Base-by-base conservation (phyloP, 371 early-diverging fungal species). In the Apophysomyces sp. region DNA sequence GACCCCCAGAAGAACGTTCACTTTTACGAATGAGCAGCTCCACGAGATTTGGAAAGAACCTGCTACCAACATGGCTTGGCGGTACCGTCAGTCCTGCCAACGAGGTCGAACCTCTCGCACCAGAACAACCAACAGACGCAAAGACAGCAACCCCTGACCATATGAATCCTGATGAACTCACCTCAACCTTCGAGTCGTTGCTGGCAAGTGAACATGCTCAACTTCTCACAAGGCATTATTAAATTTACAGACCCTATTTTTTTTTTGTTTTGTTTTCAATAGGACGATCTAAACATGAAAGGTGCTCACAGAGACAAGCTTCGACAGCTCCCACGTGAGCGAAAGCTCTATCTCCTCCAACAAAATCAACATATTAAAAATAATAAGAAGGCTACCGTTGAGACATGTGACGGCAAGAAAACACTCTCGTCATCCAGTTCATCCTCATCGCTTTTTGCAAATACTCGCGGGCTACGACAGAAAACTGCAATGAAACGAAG, bases 261-360 rank as follows among this genome's bases (percentile, higher is more conserved):
- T 34, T 27, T 26, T 49, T 9, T 18, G 32, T 7, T 53, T 52
- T 32, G 27, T 40, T 26, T 30, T n/a, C 13, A 28, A 1, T 65
- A 84, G 82, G 79, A 82, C 49, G 82, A 86, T 40, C 71, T 86
- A n/a, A 76, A 86, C 58, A 86, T 85, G 77, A 84, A 82, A 58
- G 83, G 78, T 32, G 67, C 39, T 9, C 68, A 80, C 11, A 68
- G 82, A 52, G 81, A 80, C 24, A 81, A 76, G 26, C 67, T 84
- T 61, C 77, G 82, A 53, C 72, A 80, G 53, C 60, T 86, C 13
- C 74, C 85, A 1, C 64, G 68, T 5, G 80, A 80, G 27, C 77
- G 78, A 39, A 82, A 84, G 41, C 55, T 77, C 1, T 78, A 79
- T 13, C 60, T 86, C 5, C 71, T 86, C 37, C 69, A 80, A 34